These are phyloP conservation scores for Chlorophyllum brunneum DNA, from an alignment of 768 basidiomycete species.

Conservation along the genomic window DNA sequence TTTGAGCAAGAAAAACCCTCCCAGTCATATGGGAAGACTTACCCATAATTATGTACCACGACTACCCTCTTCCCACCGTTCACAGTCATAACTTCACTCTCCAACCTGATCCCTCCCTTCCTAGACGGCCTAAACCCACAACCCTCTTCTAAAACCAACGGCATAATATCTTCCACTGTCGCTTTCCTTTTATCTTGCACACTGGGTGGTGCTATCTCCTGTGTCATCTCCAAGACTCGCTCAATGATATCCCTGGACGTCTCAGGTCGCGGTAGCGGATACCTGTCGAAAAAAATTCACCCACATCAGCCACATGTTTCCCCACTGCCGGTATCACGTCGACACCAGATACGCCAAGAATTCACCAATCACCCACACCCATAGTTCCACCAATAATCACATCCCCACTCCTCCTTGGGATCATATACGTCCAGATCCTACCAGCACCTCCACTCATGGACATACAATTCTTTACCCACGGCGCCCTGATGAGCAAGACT, in stretches of 20 bases:
- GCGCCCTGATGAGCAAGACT: constrained; percentile 65
- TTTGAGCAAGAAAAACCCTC: too few species aligned
- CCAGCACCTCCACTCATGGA: constrained; percentile 35
- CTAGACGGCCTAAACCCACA: constrained; percentile 33
- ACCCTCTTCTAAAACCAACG: constrained; percentile 18
- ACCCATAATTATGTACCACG: constrained; percentile 66
- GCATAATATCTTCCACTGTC: neutral
- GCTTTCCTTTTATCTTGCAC: constrained; percentile 17
- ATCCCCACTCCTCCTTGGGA: constrained; percentile 53
- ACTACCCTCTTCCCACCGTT: constrained; percentile 32
- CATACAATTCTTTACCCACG: constrained; percentile 50
- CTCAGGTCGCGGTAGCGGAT: constrained; percentile 54
- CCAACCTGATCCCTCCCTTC: constrained; percentile 55
- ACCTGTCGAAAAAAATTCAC: constrained; percentile 23
- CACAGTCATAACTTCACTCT: constrained; percentile 27
- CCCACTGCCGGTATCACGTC: too few species aligned
- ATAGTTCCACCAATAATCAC: constrained; percentile 62
- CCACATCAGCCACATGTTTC: neutral
- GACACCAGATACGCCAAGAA: too few species aligned
- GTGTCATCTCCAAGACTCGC: constrained; percentile 41
- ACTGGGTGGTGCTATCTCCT: constrained; percentile 45
- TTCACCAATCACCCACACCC: constrained; percentile 56
- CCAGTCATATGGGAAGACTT: constrained; percentile 19
- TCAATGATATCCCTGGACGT: constrained; percentile 54
- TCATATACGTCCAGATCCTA: constrained; percentile 52